phyloP scores from a whole-genome alignment of 345 rosid species.

The Lepidium didymum region DNA sequence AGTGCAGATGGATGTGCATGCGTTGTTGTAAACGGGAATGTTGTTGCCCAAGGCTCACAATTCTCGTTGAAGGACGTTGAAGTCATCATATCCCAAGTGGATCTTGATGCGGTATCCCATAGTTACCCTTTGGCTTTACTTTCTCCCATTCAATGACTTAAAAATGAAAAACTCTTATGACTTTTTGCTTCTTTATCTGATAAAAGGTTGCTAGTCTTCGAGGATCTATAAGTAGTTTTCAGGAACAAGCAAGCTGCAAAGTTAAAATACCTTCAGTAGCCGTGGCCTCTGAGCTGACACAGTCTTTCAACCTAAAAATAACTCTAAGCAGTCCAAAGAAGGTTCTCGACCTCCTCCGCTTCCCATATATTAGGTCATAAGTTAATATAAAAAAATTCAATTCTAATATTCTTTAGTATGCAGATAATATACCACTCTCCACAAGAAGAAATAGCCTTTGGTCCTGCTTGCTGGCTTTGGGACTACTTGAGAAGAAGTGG shows the following conservation, averaged over 20 bases:
- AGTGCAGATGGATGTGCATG: slow-evolving; percentile 77
- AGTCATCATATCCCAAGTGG: slow-evolving; percentile 80
- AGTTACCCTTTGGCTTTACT: not conserved
- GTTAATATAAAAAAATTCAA: not conserved
- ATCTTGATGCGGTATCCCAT: slow-evolving; percentile 76
- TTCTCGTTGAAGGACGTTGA: slow-evolving; percentile 90
- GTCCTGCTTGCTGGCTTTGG: slow-evolving; percentile 99
- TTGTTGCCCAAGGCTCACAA: slow-evolving; percentile 89
- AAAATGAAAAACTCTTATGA: not conserved
- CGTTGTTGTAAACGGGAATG: slow-evolving; percentile 75
- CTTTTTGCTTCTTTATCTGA: slow-evolving; percentile 6
- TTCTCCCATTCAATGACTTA: not conserved
- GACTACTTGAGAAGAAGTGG: slow-evolving; percentile 97
- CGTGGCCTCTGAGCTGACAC: slow-evolving; percentile 66
- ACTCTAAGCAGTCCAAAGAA: slow-evolving; percentile 65
- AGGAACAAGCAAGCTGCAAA: slow-evolving; percentile 80
- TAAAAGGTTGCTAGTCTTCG: slow-evolving; percentile 88
- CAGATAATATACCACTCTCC: slow-evolving; percentile 78
- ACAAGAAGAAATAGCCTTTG: slow-evolving; percentile 94
- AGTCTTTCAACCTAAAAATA: slow-evolving; percentile 56
- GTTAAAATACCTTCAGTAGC: slow-evolving; percentile 53
- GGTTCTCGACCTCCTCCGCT: slow-evolving; percentile 33
- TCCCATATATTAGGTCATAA: not conserved
- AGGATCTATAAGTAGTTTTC: slow-evolving; percentile 84
- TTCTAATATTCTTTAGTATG: slow-evolving; percentile 2